phyloP scores from a whole-genome alignment of 169 alveolate species.

The Eimeria zaria region DNA sequence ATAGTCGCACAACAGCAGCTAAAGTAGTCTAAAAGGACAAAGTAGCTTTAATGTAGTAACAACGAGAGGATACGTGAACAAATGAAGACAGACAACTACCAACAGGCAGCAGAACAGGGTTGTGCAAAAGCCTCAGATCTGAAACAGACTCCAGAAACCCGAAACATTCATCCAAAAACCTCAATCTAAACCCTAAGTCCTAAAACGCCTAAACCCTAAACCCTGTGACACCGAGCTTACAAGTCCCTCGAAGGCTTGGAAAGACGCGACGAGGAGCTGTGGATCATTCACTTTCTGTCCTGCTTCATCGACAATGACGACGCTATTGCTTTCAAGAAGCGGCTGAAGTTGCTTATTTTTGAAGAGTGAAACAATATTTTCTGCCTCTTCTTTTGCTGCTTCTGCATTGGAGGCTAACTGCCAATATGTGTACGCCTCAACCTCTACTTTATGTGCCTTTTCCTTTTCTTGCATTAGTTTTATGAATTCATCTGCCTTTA shows the following conservation, averaged over 20 bases:
- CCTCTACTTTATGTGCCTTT: slow-evolving; percentile 48
- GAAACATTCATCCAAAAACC: neutral
- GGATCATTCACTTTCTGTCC: slow-evolving; percentile 24
- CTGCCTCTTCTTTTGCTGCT: slow-evolving; percentile 45
- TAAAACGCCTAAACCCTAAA: neutral
- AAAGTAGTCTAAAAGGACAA: neutral
- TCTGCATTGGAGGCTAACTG: neutral
- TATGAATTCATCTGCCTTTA: slow-evolving; percentile 32
- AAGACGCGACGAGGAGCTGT: slow-evolving; percentile 19
- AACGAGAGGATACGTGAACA: neutral
- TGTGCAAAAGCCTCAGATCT: neutral
- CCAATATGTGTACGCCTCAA: neutral
- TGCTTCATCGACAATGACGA: neutral
- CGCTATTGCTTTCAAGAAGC: slow-evolving; percentile 13
- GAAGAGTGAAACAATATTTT: neutral
- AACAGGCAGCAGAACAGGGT: neutral
- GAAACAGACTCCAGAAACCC: neutral
- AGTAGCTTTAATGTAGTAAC: neutral
- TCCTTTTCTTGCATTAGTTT: slow-evolving; percentile 21
- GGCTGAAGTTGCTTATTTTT: slow-evolving; percentile 66
- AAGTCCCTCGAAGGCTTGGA: slow-evolving; percentile 46
- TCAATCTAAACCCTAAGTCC: neutral
- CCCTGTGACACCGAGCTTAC: neutral
- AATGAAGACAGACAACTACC: neutral
- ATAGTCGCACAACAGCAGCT: neutral